Evolutionary conservation across 2,329 filamentous ascomycete genomes (phyloP), one percentile per base, ranked within the genome.

Genomic region (Aspergillus spinulosporus): DNA sequence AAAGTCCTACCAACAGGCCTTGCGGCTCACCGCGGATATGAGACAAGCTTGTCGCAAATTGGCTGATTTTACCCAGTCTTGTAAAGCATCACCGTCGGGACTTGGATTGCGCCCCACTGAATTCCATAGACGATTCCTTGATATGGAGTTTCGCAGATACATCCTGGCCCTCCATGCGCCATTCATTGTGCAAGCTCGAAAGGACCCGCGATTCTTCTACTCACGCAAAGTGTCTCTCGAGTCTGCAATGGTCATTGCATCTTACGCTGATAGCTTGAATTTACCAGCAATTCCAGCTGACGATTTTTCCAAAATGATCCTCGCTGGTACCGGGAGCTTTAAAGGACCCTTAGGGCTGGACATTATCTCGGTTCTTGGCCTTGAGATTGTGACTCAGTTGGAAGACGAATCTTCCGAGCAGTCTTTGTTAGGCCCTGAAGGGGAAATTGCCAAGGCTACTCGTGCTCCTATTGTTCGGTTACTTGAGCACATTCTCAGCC

Each of bases 351-450:
- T 67, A 8, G 59, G 59, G 21, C 57, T 67, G 29, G 65, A 67
- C 34, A 53, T 65, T 21, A 61, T 66, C 29, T 53, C 59, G 8
- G 53, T 59, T 9, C 32, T 66, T 12, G 60, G 64, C 12, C 49
- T 66, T 8, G 65, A 68, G 49, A 49, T 66, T 26, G 50, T 62
- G 36, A 61, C 58, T n/a, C 65, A 68, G 39, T 49, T 66, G n/a
- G 65, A 64, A 49, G 65, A 68, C 47, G 54, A 39, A 26, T 34
- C 28, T 47, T 42, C n/a, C 15, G n/a, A 7, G 39, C 44, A 11
- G 60, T 43, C 62, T 66, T 26, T 40, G 6, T 11, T 29, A 15
- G 46, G 45, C 31, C 50, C 56, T 28, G 46, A 61, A 4, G 52
- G 54, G 47, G 56, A 65, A 59, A 43, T 65, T 48, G 59, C 57